phyloP scores from a whole-genome alignment of 2,329 filamentous ascomycete species.

The Paecilomyces niveus region DNA sequence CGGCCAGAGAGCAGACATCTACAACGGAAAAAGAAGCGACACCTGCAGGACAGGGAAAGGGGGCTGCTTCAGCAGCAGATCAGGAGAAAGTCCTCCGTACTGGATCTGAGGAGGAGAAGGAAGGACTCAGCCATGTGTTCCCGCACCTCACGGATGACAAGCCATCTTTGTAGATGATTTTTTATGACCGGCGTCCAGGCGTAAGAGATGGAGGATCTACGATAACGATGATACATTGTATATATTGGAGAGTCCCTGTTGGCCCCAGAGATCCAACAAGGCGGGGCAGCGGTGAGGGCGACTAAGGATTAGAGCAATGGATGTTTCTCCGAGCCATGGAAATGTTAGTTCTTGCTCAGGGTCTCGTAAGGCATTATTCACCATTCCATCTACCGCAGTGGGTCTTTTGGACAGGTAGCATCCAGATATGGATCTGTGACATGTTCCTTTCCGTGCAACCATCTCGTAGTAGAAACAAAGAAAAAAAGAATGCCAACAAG shows the following conservation, averaged over 20 bases:
- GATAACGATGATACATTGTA: not conserved
- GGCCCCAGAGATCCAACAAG: not conserved
- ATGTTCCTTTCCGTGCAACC: not conserved
- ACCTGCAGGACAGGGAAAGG: too few relatives aligned
- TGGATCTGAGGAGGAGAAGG: slow-evolving; percentile 3
- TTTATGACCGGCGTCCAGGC: not conserved
- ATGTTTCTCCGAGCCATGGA: not conserved
- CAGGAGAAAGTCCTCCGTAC: not conserved
- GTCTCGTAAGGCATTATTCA: not conserved
- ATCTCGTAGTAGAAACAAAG: not conserved
- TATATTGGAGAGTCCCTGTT: not conserved
- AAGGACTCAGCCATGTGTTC: slow-evolving; percentile 28
- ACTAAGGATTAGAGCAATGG: not conserved
- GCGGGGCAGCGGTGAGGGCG: not conserved
- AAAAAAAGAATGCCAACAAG: not conserved
- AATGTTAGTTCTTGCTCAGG: not conserved
- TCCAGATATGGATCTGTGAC: not conserved
- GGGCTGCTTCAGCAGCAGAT: not conserved
- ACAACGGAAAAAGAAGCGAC: not conserved
- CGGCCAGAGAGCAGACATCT: not conserved
- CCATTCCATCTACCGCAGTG: not conserved
- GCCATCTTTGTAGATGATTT: slow-evolving; percentile 2
- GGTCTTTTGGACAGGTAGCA: not conserved
- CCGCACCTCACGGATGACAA: slow-evolving; percentile 23
- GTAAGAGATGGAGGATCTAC: not conserved